These are phyloP conservation scores for Sphagnum fallax DNA, from an alignment of 228 moss, liverwort and hornwort species.

Conservation along the genomic window DNA sequence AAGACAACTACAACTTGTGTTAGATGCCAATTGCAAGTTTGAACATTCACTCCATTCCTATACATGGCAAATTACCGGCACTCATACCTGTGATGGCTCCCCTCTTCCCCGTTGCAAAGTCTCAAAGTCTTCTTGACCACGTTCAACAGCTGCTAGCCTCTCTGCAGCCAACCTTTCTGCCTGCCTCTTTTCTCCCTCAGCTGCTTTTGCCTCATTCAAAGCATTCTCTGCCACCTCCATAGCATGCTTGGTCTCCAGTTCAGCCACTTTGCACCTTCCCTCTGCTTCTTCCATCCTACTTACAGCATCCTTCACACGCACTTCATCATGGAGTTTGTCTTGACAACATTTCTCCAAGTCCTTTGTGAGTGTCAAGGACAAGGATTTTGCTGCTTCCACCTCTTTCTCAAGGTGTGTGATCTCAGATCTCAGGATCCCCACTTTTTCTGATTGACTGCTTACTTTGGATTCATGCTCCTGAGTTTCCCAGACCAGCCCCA, in stretches of 20 bases:
- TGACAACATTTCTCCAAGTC: constrained; percentile 29
- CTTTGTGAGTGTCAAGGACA: constrained; percentile 19
- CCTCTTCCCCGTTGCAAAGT: constrained; percentile 29
- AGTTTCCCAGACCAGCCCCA: neutral
- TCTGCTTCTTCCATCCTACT: constrained; percentile 33
- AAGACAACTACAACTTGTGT: neutral
- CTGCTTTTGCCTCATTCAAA: constrained; percentile 19
- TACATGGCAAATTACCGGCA: no score
- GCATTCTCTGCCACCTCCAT: constrained; percentile 38
- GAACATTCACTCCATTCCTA: neutral
- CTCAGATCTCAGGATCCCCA: constrained; percentile 30
- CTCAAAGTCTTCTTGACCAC: constrained; percentile 21
- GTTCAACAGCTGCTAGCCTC: constrained; percentile 24
- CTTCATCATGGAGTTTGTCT: constrained; percentile 28
- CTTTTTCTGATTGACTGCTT: constrained; percentile 27
- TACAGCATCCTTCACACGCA: constrained; percentile 9
- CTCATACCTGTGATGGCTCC: constrained; percentile 6
- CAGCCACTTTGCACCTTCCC: constrained; percentile 15
- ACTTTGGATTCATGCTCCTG: constrained; percentile 45
- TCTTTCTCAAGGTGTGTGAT: constrained; percentile 18
- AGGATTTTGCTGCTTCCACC: constrained; percentile 23
- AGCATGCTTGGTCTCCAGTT: constrained; percentile 28
- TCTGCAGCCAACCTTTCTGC: constrained; percentile 32
- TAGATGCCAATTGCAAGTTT: neutral
- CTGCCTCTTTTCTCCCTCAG: constrained; percentile 41